phyloP scores from a whole-genome alignment of 148 eudicot genomes.

The Rhododendron henanense region DNA sequence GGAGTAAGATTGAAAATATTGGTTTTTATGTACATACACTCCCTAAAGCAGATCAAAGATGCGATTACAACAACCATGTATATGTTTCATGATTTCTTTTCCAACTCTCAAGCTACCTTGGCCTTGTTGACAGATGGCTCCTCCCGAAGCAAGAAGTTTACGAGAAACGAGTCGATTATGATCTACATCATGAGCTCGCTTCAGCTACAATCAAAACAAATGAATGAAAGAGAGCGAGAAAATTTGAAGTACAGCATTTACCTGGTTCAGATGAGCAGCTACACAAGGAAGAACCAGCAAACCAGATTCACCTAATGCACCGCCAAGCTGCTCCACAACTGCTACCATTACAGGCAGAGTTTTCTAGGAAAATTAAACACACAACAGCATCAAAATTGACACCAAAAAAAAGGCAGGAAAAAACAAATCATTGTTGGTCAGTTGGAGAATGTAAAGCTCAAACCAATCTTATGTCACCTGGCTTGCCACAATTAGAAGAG shows the following conservation, averaged over 20 bases:
- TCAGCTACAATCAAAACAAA: constrained; percentile 8
- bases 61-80: background rate
- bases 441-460: background rate
- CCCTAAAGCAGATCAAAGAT: background rate
- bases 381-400: background rate
- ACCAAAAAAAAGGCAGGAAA: background rate
- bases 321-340: constrained; percentile 87
- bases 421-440: background rate
- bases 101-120: constrained; percentile 29
- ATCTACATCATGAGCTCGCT: constrained; percentile 41
- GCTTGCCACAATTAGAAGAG: constrained; percentile 82
- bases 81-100: background rate
- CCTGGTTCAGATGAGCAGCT: constrained; percentile 95
- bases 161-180: constrained; percentile 69
- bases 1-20: background rate
- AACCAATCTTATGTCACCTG: constrained; percentile 48
- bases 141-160: constrained; percentile 42
- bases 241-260: constrained; percentile 3
- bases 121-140: constrained; percentile 24
- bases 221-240: background rate
- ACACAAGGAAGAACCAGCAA: constrained; percentile 90
- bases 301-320: constrained; percentile 82
- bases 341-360: constrained; percentile 85
- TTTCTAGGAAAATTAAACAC: constrained; percentile 46
- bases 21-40: background rate